Evolutionary conservation across 108 stramenopile species (phyloP), one percentile per base, ranked within the genome.

Genomic region (Bacterosira constricta): DNA sequence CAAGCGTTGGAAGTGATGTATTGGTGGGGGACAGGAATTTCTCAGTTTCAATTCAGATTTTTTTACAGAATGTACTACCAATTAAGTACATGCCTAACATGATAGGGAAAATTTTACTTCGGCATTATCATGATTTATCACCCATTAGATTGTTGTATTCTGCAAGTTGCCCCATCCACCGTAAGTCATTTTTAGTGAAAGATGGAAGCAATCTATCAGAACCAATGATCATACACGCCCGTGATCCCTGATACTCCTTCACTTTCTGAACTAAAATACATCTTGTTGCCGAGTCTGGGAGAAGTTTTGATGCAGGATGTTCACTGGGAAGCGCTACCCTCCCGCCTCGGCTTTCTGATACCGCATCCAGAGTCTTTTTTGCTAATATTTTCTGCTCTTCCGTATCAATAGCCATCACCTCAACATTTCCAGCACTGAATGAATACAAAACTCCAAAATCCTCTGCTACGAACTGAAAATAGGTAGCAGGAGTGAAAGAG

Each of bases 151-250:
- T 50, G 25, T 50, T 50, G 55, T 83, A 88, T 10, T 45, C 59
- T 9, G 89, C 85, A 53, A 94, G 47, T 47, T 83, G 76, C 2
- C 92, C 92, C 34, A 94, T 57, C 88, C 88, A 94, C 27, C 81
- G 76, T 50, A 94, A 53, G 70, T 94, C 92, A 45, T 77, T 73
- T 32, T 83, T 81, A 6, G 87, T 86, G 65, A 85, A 94, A 12
- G 84, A 69, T 17, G 77, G 85, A 51, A 94, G 63, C 45, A 91
- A 72, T 50, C 85, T 84, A 59, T 90, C 63, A 15, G 91, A 93
- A 3, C 81, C 75, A 27, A 85, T 46, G 51, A 90, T 66, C 56
- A 84, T 75, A 60, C 92, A 94, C 3, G 49, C 30, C 17, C 44
- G 27, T 11, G 34, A 32, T 7, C 58, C 70, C 54, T 63, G 18